phyloP scores from a whole-genome alignment of 192 early-diverging fungal species.

The Fimicolochytrium jonesii region DNA sequence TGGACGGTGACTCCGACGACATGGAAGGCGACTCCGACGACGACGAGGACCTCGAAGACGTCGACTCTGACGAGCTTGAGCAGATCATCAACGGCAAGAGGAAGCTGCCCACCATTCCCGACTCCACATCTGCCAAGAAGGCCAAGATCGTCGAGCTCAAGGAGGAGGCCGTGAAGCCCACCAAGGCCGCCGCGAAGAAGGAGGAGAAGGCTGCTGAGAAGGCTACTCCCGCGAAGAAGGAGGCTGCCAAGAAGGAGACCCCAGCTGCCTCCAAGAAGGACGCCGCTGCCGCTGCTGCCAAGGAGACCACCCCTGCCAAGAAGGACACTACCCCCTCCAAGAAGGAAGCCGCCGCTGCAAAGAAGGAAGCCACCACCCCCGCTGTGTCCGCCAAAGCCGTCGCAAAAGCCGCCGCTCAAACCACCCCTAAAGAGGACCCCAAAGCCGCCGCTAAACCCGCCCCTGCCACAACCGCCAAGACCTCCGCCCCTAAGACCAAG shows the following conservation, averaged over 20 bases:
- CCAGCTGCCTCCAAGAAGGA: conserved; percentile 19
- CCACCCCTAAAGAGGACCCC: background rate
- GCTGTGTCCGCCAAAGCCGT: conserved; percentile 28
- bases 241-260: conserved; percentile 32
- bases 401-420: conserved; percentile 33
- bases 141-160: conserved; percentile 41
- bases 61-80: conserved; percentile 41
- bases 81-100: conserved; percentile 29
- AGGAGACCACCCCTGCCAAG: conserved; percentile 25
- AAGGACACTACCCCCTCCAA: conserved; percentile 27
- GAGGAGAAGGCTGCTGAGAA: conserved; percentile 37
- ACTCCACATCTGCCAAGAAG: conserved; percentile 25
- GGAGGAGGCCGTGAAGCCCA: background rate
- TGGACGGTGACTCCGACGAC: conserved; percentile 29
- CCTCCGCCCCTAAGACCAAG: conserved; percentile 36
- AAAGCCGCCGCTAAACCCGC: background rate
- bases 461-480: conserved; percentile 36
- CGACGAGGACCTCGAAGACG: conserved; percentile 39
- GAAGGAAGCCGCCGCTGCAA: conserved; percentile 31
- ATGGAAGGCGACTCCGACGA: conserved; percentile 7
- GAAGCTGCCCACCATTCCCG: conserved; percentile 1
- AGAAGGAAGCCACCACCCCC: conserved; percentile 20
- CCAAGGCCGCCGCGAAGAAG: background rate
- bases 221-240: conserved; percentile 28
- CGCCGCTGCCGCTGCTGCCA: conserved; percentile 32